Percentiles rank a stretch among this genome's conserved stretches.
phyloP scores from a whole-genome alignment of 805 yeast genomes.

The Teunomyces funiuensis region DNA sequence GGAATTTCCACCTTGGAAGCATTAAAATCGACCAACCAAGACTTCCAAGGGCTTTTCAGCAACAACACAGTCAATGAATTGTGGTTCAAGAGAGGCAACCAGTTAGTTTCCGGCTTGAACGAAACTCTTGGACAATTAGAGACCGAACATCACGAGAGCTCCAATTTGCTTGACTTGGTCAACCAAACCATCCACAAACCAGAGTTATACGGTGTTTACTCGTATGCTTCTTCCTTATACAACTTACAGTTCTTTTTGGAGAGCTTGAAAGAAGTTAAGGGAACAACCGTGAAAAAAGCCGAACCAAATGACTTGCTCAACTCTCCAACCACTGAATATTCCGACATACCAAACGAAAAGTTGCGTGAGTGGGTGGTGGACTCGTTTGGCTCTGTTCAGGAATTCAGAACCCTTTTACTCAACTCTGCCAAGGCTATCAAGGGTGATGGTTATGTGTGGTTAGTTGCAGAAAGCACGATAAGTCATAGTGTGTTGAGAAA shows the following conservation, averaged over 20 bases:
- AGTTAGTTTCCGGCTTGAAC: conserved; percentile 36
- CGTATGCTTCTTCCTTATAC: conserved; percentile 47
- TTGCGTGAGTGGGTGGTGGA: conserved; percentile 50
- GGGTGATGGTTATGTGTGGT: conserved; percentile 92
- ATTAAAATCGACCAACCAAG: conserved; percentile 23
- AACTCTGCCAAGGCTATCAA: conserved; percentile 68
- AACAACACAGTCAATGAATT: conserved; percentile 31
- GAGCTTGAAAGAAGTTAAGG: conserved; percentile 32
- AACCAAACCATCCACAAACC: conserved; percentile 45
- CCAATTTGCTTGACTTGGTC: conserved; percentile 28
- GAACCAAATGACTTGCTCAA: conserved; percentile 38
- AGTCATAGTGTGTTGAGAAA: conserved; percentile 27
- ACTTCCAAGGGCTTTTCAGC: conserved; percentile 37
- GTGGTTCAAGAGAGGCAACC: conserved; percentile 41
- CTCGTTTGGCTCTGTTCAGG: conserved; percentile 75
- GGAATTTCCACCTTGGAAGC: conserved; percentile 30
- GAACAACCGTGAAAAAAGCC: conserved; percentile 16
- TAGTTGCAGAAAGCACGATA: conserved; percentile 59
- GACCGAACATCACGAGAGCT: conserved; percentile 7
- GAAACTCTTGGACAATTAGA: conserved; percentile 22
- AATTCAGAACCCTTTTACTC: conserved; percentile 68
- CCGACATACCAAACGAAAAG: conserved; percentile 34
- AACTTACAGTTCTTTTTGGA: conserved; percentile 51
- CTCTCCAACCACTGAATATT: conserved; percentile 43
- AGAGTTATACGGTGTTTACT: conserved; percentile 43